Evolutionary conservation across 176 grass and related monocot genomes (phyloP).

Genomic region (Musa itinerans): DNA sequence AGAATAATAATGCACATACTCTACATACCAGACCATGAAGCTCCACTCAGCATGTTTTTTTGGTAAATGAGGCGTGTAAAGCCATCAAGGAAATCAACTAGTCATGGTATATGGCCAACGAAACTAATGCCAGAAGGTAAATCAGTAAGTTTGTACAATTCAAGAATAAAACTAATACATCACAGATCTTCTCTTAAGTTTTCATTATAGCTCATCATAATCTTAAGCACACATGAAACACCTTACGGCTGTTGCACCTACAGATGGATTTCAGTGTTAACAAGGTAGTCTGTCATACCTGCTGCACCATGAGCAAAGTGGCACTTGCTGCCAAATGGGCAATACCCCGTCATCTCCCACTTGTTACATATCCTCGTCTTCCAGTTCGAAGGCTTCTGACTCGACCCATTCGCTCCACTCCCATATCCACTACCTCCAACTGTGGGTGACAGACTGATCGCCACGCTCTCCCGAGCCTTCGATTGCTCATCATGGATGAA

Average conservation of each 20-base stretch:
- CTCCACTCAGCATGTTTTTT: too few species aligned
- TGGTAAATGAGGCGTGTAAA: too few species aligned
- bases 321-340: conserved; percentile 93
- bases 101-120: too few species aligned
- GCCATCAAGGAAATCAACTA: too few species aligned
- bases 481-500: conserved; percentile 94
- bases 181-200: neutral
- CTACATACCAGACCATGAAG: too few species aligned
- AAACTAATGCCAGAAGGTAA: neutral
- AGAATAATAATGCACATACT: neutral
- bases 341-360: conserved; percentile 99
- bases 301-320: conserved; percentile 93
- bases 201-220: neutral
- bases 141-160: neutral
- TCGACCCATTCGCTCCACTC: conserved; percentile 15
- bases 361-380: conserved; percentile 99
- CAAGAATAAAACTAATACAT: neutral
- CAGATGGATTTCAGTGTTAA: neutral
- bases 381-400: conserved; percentile 90
- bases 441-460: conserved; percentile 67
- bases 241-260: neutral
- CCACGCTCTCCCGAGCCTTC: conserved; percentile 85
- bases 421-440: conserved; percentile 41
- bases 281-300: conserved; percentile 35
- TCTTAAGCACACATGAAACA: neutral